These are phyloP conservation scores for Aureobasidium pullulans DNA, from an alignment of 2,329 filamentous ascomycete species.

Conservation along the genomic window DNA sequence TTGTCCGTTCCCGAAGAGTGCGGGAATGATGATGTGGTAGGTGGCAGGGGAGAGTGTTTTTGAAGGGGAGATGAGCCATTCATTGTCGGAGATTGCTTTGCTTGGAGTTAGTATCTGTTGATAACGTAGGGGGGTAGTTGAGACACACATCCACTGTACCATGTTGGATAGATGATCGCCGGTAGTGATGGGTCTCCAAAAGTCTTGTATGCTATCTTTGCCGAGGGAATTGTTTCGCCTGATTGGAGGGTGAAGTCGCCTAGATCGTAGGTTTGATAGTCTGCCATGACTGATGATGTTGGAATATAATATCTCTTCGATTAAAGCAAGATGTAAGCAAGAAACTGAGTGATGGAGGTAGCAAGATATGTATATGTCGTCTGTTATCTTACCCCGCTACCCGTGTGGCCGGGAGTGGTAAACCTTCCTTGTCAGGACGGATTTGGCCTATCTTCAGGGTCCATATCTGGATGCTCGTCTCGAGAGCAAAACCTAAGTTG, in stretches of 20 bases:
- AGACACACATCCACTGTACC: conserved; percentile 57
- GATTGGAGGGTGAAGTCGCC: conserved; percentile 49
- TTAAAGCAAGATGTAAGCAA: too few relatives aligned
- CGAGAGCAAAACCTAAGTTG: too few relatives aligned
- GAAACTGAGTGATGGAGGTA: too few relatives aligned
- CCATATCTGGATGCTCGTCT: too few relatives aligned
- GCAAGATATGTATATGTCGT: too few relatives aligned
- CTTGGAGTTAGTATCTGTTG: conserved; percentile 16
- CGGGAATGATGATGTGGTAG: conserved; percentile 62
- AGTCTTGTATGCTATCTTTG: conserved; percentile 70
- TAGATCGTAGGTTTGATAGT: conserved; percentile 42
- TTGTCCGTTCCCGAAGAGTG: conserved; percentile 62
- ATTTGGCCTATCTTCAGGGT: too few relatives aligned
- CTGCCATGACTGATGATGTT: conserved; percentile 11
- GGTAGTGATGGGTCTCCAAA: conserved; percentile 57
- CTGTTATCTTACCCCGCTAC: too few relatives aligned
- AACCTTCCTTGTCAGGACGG: too few relatives aligned
- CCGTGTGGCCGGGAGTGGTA: too few relatives aligned
- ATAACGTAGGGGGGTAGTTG: not conserved
- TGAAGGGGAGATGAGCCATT: conserved; percentile 63
- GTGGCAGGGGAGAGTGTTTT: conserved; percentile 58
- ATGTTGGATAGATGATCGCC: conserved; percentile 68
- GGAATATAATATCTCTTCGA: too few relatives aligned
- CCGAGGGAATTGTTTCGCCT: conserved; percentile 54
- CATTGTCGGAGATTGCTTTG: conserved; percentile 57